A percentile compares a stretch with the other conserved stretches of the same genome.
phyloP scores from a whole-genome alignment of 78 protist species.

The Dictyostelium capitatum region DNA sequence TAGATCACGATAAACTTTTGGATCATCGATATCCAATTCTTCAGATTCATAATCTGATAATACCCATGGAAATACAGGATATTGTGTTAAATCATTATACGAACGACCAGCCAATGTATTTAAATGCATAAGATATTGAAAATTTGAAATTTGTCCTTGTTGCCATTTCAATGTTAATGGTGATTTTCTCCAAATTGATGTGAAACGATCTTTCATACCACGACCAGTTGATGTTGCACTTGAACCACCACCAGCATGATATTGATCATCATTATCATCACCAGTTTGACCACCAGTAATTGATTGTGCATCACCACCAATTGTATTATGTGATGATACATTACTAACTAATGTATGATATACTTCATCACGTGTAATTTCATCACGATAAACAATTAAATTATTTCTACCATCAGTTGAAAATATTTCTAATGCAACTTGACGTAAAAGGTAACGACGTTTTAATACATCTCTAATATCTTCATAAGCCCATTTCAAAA shows the following conservation, averaged over 20 bases:
- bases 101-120: slow-evolving; percentile 93
- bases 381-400: slow-evolving; percentile 64
- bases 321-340: not conserved
- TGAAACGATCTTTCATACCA: slow-evolving; percentile 51
- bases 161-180: slow-evolving; percentile 81
- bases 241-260: slow-evolving; percentile 17
- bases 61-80: slow-evolving; percentile 98
- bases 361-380: slow-evolving; percentile 67
- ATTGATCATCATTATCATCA: slow-evolving; percentile 31
- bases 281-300: slow-evolving; percentile 59
- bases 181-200: slow-evolving; percentile 68
- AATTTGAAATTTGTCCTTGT: slow-evolving; percentile 91
- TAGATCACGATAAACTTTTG: slow-evolving; percentile 93
- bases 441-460: slow-evolving; percentile 82
- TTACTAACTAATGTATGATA: slow-evolving; percentile 17
- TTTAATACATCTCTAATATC: slow-evolving; percentile 78
- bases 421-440: slow-evolving; percentile 88
- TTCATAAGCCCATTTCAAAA: slow-evolving; percentile 79
- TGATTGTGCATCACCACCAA: slow-evolving; percentile 44
- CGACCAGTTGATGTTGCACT: not conserved
- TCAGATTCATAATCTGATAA: slow-evolving; percentile 89
- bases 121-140: slow-evolving; percentile 93
- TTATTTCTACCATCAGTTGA: slow-evolving; percentile 75
- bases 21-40: slow-evolving; percentile 89
- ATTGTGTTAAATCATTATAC: slow-evolving; percentile 95